phyloP scores from a whole-genome alignment of 2,329 filamentous ascomycete species.

The Apiospora pterosperma region DNA sequence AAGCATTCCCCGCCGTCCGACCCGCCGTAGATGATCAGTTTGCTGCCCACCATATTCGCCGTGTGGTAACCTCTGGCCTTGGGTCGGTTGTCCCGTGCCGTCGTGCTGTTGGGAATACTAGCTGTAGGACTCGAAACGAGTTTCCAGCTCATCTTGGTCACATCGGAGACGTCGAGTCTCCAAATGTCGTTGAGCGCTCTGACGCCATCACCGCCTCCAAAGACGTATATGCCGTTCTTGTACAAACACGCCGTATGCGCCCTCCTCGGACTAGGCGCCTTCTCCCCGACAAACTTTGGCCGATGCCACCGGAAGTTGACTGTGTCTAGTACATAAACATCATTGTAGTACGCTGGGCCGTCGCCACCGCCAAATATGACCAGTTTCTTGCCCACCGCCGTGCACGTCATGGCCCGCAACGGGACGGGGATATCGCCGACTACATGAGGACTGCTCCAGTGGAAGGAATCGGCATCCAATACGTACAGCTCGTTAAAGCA shows the following conservation, averaged over 20 bases:
- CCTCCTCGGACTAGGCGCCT: constrained; percentile 56
- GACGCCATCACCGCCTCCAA: constrained; percentile 68
- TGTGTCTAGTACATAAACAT: constrained; percentile 70
- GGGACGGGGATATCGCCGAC: constrained; percentile 63
- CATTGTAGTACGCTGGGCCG: constrained; percentile 68
- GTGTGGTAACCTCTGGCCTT: constrained; percentile 69
- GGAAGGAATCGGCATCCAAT: constrained; percentile 66
- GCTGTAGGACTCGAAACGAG: constrained; percentile 48
- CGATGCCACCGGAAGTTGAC: constrained; percentile 65
- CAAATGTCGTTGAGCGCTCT: constrained; percentile 68
- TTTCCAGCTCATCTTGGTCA: constrained; percentile 66
- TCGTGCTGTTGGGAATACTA: constrained; percentile 14
- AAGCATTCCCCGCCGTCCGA: constrained; percentile 71
- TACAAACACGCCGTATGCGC: constrained; percentile 71
- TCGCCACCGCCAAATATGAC: constrained; percentile 69
- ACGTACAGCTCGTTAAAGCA: constrained; percentile 71
- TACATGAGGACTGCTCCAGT: constrained; percentile 64
- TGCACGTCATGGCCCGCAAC: constrained; percentile 68
- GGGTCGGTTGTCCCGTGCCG: constrained; percentile 35
- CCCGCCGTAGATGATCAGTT: constrained; percentile 69
- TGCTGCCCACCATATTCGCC: constrained; percentile 69
- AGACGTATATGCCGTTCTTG: constrained; percentile 69
- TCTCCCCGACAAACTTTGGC: constrained; percentile 57
- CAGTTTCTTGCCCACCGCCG: constrained; percentile 67
- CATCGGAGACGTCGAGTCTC: constrained; percentile 66